Evolutionary conservation across 179 eudicot genomes (phyloP).

Genomic region (Drosera spatulata): DNA sequence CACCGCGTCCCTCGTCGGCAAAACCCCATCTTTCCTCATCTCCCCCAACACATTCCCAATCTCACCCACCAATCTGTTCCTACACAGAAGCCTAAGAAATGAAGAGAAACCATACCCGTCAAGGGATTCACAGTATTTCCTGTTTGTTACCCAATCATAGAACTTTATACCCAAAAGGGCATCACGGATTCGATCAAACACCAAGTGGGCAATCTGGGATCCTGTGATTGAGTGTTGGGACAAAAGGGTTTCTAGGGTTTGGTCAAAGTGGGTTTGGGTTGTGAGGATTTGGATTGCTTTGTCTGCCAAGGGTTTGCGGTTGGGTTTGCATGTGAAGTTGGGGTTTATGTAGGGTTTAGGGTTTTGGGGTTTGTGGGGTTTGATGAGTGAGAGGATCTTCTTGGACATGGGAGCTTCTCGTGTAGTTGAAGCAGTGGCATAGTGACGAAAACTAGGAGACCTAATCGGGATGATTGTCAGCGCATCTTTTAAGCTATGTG

Average conservation of each 20-base stretch:
- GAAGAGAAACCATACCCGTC: conserved; percentile 74
- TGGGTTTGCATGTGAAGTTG: conserved; percentile 16
- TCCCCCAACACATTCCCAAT: conserved; percentile 35
- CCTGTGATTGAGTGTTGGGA: conserved; percentile 39
- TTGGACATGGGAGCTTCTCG: conserved; percentile 48
- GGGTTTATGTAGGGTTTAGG: conserved; percentile 19
- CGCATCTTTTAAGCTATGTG: too few species aligned
- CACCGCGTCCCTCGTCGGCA: conserved; percentile 44
- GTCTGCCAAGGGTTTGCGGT: conserved; percentile 27
- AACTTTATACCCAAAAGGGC: conserved; percentile 60
- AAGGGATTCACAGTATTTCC: conserved; percentile 39
- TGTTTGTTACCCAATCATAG: conserved; percentile 42
- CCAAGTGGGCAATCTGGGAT: conserved; percentile 64
- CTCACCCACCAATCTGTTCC: conserved; percentile 44
- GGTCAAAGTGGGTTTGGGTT: conserved; percentile 56
- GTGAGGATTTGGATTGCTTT: conserved; percentile 42
- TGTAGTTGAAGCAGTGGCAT: too few species aligned
- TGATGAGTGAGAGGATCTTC: conserved; percentile 51
- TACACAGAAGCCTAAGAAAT: conserved; percentile 59
- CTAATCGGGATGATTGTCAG: too few species aligned
- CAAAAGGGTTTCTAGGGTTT: conserved; percentile 44
- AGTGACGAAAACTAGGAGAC: conserved; percentile 13
- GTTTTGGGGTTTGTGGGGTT: conserved; percentile 45
- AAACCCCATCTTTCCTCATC: conserved; percentile 31
- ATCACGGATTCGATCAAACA: conserved; percentile 61